Percentiles rank a stretch among this genome's conserved stretches.
These are phyloP conservation scores for Periconia sp. DNA, from an alignment of 2,329 filamentous ascomycete species.

Conservation along the genomic window DNA sequence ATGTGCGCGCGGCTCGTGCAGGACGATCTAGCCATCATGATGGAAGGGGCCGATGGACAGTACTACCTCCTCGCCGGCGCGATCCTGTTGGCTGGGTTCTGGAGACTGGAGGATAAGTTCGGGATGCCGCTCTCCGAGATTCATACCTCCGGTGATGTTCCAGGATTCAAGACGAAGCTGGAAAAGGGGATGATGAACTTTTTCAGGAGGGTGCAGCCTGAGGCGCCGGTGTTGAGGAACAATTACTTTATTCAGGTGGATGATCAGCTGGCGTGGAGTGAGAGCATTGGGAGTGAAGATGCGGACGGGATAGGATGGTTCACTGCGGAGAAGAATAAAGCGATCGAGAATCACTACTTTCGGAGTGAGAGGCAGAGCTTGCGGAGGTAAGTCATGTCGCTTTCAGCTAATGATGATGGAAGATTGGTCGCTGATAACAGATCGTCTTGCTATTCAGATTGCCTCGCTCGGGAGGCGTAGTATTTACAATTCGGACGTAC, in stretches of 20 bases:
- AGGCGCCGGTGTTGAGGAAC: constrained; percentile 68
- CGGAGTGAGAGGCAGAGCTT: constrained; percentile 74
- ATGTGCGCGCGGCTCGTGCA: constrained; percentile 73
- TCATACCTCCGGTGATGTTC: constrained; percentile 76
- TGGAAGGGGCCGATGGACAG: constrained; percentile 73
- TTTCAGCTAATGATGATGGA: too few species aligned
- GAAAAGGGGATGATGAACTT: constrained; percentile 81
- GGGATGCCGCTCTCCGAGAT: constrained; percentile 79
- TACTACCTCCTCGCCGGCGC: constrained; percentile 79
- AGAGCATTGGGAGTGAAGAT: constrained; percentile 76
- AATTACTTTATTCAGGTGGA: constrained; percentile 92
- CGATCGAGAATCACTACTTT: constrained; percentile 74
- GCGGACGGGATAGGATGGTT: constrained; percentile 66
- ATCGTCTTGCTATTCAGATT: constrained; percentile 30
- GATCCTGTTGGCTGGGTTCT: constrained; percentile 79
- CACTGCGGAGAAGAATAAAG: constrained; percentile 72
- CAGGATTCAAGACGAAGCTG: constrained; percentile 69
- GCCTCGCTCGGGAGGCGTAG: constrained; percentile 50
- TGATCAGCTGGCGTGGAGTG: constrained; percentile 73
- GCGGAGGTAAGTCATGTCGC: constrained; percentile 47
- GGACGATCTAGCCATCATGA: constrained; percentile 83
- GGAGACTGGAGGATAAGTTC: constrained; percentile 78
- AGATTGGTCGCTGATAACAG: background rate
- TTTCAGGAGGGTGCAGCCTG: constrained; percentile 70
- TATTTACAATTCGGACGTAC: constrained; percentile 81